A percentile compares a stretch with the other conserved stretches of the same genome.
phyloP scores from a whole-genome alignment of 208 protist genomes.

The Porcisia deanei region DNA sequence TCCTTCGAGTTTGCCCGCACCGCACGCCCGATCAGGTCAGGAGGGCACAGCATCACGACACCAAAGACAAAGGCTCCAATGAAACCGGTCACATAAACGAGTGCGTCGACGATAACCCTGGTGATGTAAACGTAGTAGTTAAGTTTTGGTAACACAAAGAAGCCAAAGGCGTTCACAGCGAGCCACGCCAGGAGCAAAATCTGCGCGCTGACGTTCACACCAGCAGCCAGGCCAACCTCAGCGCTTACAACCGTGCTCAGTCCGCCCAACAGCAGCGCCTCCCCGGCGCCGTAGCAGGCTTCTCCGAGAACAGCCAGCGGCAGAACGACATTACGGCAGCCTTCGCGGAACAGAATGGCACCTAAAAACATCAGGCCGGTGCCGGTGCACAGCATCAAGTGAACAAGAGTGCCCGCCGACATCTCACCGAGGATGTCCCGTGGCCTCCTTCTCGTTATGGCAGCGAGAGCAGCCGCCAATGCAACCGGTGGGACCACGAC shows the following conservation, averaged over 20 bases:
- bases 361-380: conserved; percentile 8
- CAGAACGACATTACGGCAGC: conserved; percentile 8
- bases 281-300: conserved; percentile 31
- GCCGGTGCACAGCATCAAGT: conserved; percentile 15
- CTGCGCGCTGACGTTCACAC: conserved; percentile 27
- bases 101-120: conserved; percentile 15
- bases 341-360: conserved; percentile 6
- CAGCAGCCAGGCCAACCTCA: conserved; percentile 37
- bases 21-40: conserved; percentile 29
- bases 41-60: conserved; percentile 32
- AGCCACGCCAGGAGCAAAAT: conserved; percentile 31
- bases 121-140: conserved; percentile 33
- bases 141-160: conserved; percentile 23
- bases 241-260: conserved; percentile 27
- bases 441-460: background rate
- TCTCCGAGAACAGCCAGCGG: conserved; percentile 18
- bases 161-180: conserved; percentile 27
- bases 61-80: conserved; percentile 26
- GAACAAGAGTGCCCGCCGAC: conserved; percentile 18
- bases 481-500: background rate
- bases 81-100: conserved; percentile 14
- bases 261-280: conserved; percentile 26
- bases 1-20: conserved; percentile 20
- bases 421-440: background rate
- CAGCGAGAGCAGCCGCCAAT: background rate